These are phyloP conservation scores for Paspalum notatum DNA, from an alignment of 176 grass and related monocot genomes.

Conservation along the genomic window DNA sequence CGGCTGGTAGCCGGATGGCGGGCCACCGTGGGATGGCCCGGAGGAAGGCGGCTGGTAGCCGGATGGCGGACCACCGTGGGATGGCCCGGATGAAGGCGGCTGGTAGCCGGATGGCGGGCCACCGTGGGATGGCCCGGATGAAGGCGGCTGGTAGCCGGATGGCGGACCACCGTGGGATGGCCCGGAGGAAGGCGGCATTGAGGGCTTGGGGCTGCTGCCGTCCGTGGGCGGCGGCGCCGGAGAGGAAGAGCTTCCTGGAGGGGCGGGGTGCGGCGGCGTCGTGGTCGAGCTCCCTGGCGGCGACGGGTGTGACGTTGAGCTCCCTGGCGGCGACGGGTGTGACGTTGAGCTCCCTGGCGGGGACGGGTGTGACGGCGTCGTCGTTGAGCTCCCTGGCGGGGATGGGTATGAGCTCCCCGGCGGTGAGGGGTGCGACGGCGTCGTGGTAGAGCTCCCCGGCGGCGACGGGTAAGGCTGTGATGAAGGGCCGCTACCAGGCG, in stretches of 20 bases:
- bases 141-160: conserved; percentile 39
- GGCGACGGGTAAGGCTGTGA: too few relatives aligned
- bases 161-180: conserved; percentile 2
- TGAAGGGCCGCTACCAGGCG: too few relatives aligned
- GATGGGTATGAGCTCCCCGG: background rate
- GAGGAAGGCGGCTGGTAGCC: conserved; percentile 44
- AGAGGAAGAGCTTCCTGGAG: background rate
- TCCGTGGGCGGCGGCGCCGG: conserved; percentile 18
- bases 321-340: background rate
- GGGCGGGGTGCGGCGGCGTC: background rate
- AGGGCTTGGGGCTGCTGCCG: conserved; percentile 31
- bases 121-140: conserved; percentile 6
- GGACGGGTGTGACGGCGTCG: conserved; percentile 19
- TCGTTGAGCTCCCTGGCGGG: background rate
- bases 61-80: background rate
- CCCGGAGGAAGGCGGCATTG: conserved; percentile 30
- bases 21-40: background rate
- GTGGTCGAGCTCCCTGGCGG: background rate
- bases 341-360: conserved; percentile 4
- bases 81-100: conserved; percentile 26
- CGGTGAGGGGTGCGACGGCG: too few relatives aligned
- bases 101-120: conserved; percentile 27
- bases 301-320: background rate
- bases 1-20: conserved; percentile 31
- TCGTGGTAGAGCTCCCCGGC: too few relatives aligned